Evolutionary conservation across 805 yeast genomes (phyloP), one percentile per base, ranked within the genome.

Genomic region (Candida hispaniensis): DNA sequence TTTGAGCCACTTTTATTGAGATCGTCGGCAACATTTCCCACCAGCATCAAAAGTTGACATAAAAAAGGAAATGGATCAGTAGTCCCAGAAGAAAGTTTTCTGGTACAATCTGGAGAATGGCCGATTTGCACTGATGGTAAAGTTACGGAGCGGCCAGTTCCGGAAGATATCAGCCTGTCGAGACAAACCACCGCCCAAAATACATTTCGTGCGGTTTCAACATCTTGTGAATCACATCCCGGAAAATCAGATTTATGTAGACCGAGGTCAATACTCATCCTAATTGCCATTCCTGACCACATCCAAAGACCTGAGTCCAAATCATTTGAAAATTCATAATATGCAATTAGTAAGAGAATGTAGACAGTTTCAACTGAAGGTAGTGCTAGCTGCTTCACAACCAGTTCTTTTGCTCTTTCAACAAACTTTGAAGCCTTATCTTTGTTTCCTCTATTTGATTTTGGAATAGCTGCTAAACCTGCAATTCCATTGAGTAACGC

Each of bases 241-340:
- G 40, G 30, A 11, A 21, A 19, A 9, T 26, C 32, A 1, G 41
- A 41, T 30, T 48, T 49, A 19, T 49, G 54, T 3, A 49, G 43
- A 3, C 54, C 54, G 15, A 49, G 40, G 33, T 49, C 54, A 39
- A 35, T 42, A 32, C 54, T 41, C 54, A 49, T 49, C 10, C 54
- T 42, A 13, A 49, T 48, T 1, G 54, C 54, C 40, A 49, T 47
- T 3, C 54, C 54, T 5, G 48, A 41, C 54, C 54, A 49, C 15
- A 47, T 40, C 54, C 54, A 49, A 14, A 49, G 39, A 0, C 54
- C 54, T 9, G 51, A 47, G 32, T 49, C 54, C 9, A 50, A 34
- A 18, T 49, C 54, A 13, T 44, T 44, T 4, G 43, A 51, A 42
- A 49, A 49, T 27, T 49, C 54, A 18, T 42, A 41, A 34, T 49